Base-by-base conservation (phyloP, 1,139 yeast genomes). In the Diutina rugosa region DNA sequence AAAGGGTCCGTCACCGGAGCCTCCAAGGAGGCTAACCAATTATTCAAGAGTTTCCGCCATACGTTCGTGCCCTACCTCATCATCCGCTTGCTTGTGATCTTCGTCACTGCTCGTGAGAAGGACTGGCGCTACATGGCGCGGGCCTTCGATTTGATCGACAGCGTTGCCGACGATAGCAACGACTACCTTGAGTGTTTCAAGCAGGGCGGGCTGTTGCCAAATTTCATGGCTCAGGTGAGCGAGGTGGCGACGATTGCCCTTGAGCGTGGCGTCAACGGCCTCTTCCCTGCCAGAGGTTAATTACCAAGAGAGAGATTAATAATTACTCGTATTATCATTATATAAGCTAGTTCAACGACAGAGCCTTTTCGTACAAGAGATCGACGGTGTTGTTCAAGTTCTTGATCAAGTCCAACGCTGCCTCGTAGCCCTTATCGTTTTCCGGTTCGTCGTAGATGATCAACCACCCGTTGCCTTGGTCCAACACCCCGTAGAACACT, bases 391-490 rank as follows among this genome's bases (percentile, higher is more conserved):
- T 81, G 44, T 95, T 86, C 82, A 93, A 84, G 66, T 89, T 88
- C 68, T 87, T 88, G 57, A 95, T 84, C 64, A 95, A 82, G 58
- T 88, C 95, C 62, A 93, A 80, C 47, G 96, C 88, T 55, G 93
- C 84, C 61, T 87, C 95, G 67, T 93, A 95, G 54, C 95, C 85
- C 51, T 90, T 89, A 69, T 93, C 98, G 60, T 84, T 82, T 67
- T 82, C 83, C 55, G 97, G 97, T 66, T 91, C 90, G 60, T 90
- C 95, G 66, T 89, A 93, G 58, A 93, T 83, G 63, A 90, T 85
- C 63, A 93, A 80, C 97, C 98, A 93, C 6, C 99, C 99, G 68
- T 91, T 91, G 54, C 99, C 99, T 74, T 93, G 99, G 69, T 93
- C 99, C 64, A 93, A 78, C 54, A 95, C 98, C 55, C 99, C 99